Base-by-base conservation (phyloP, 176 grass and related monocot species). In the Thinopyrum elongatum region DNA sequence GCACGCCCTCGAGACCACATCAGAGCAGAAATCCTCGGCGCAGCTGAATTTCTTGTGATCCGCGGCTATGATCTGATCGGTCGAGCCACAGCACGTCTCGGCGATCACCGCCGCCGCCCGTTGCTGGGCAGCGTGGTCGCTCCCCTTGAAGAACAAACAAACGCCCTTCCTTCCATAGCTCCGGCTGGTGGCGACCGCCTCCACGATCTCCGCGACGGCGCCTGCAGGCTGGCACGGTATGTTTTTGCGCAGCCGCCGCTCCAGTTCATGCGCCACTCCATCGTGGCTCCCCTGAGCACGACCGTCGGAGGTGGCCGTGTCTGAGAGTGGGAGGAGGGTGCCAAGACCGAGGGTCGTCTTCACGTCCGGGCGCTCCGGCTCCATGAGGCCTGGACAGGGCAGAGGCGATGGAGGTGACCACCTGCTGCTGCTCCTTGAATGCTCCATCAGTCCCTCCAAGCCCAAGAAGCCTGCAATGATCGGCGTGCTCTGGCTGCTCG, bases 301-400 rank as follows among this genome's bases (percentile, higher is more conserved):
- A 23, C 73, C 76, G 3, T 73, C 51, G 19, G 95, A 98, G 3
- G 91, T 87, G 4, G 95, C 95, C n/a, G 93, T 92, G 86, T 95
- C 93, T 16, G 91, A 95, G 58, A 82, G 78, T n/a, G 84, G 87
- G 46, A 89, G 85, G 38, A 87, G 71, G 42, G 69, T 85, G 33
- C 90, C 86, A 11, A 98, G 86, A 46, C 62, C 72, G 15, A 98
- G 89, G 31, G 41, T 22, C 1, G 84, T 90, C 6, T 33, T 68
- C 10, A 63, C 63, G 71, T 21, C 70, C 10, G 35, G 83, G 83
- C 46, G 66, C 22, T 8, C 64, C 1, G 38, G 63, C 12, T 70
- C 19, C 84, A 35, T 33, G 16, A 59, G 36, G 22, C 72, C 64
- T 12, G 38, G 80, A 1, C 39, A 80, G 33, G 73, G 64, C 16